Percentiles rank a stretch among this genome's conserved stretches.
Evolutionary conservation across 2,329 filamentous ascomycete genomes (phyloP).

Genomic region (Myriosclerotinia curreyana): DNA sequence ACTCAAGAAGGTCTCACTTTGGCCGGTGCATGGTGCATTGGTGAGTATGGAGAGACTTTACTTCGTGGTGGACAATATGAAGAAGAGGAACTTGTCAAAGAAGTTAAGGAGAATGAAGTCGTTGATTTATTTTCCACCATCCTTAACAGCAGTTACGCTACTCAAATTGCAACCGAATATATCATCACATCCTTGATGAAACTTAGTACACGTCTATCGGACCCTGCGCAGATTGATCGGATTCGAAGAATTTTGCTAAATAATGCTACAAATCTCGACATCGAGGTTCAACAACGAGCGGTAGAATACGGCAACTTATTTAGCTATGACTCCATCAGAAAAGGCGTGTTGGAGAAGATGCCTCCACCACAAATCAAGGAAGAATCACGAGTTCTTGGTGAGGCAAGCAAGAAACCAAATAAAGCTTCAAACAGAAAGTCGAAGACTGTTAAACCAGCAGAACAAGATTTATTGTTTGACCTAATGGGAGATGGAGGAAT

Average conservation of each 20-base stretch:
- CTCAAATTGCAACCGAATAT: constrained; percentile 88
- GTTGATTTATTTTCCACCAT: constrained; percentile 91
- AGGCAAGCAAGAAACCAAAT: constrained; percentile 67
- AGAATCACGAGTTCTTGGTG: constrained; percentile 84
- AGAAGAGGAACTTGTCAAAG: constrained; percentile 80
- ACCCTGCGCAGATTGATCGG: constrained; percentile 81
- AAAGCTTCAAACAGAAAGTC: constrained; percentile 70
- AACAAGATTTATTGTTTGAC: constrained; percentile 87
- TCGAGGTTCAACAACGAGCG: constrained; percentile 93
- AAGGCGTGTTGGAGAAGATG: constrained; percentile 95
- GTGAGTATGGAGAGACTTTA: constrained; percentile 92
- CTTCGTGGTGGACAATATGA: constrained; percentile 87
- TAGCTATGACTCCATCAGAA: constrained; percentile 78
- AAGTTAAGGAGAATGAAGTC: constrained; percentile 83
- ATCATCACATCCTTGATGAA: constrained; percentile 95
- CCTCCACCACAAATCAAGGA: constrained; percentile 95
- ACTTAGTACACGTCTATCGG: constrained; percentile 81
- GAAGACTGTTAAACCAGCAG: constrained; percentile 76
- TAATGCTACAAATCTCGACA: constrained; percentile 82
- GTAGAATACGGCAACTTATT: constrained; percentile 98
- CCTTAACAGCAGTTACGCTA: constrained; percentile 90
- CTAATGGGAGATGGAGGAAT: constrained; percentile 80
- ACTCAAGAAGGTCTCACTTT: constrained; percentile 94
- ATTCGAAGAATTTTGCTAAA: constrained; percentile 73
- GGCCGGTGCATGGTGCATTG: constrained; percentile 94